Conservation (phyloP, 768 basidiomycete genomes). For the Tephrocybe sp. region DNA sequence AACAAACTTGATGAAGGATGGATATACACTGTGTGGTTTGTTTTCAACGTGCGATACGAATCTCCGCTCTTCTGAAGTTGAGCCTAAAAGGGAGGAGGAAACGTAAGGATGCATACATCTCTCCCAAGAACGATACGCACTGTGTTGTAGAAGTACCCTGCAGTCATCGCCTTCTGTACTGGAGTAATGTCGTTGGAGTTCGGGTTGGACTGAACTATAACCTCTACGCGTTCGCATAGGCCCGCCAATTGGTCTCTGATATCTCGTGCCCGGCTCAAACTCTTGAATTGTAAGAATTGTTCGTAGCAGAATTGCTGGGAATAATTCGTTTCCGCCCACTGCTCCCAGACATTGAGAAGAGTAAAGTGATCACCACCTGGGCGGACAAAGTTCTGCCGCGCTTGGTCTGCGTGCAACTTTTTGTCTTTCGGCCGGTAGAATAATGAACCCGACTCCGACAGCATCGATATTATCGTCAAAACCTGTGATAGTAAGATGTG, state of each 20-base stretch:
- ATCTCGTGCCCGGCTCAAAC: slow-evolving; percentile 89
- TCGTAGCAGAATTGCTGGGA: slow-evolving; percentile 97
- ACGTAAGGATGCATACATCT: no score
- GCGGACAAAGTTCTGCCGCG: slow-evolving; percentile 94
- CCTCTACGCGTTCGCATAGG: slow-evolving; percentile 95
- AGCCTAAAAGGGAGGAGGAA: slow-evolving; percentile 53
- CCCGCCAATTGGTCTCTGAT: slow-evolving; percentile 95
- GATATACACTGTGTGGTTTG: slow-evolving; percentile 93
- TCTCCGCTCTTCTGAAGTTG: slow-evolving; percentile 95
- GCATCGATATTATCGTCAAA: slow-evolving; percentile 95
- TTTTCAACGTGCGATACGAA: slow-evolving; percentile 95
- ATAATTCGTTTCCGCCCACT: slow-evolving; percentile 98
- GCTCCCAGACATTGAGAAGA: slow-evolving; percentile 96
- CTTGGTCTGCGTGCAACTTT: slow-evolving; percentile 96
- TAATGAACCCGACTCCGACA: slow-evolving; percentile 91
- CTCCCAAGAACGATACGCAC: slow-evolving; percentile 43
- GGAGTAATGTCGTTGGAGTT: slow-evolving; percentile 93
- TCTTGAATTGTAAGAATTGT: slow-evolving; percentile 94
- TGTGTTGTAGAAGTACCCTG: slow-evolving; percentile 96
- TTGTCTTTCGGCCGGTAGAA: slow-evolving; percentile 99
- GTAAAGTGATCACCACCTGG: slow-evolving; percentile 98
- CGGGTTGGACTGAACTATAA: slow-evolving; percentile 83
- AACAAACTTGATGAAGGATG: slow-evolving; percentile 96
- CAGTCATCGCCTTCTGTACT: slow-evolving; percentile 92
- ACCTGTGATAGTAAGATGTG: slow-evolving; percentile 66